Conservation (phyloP, 2,329 filamentous ascomycete species). For the Neonectria faginata region DNA sequence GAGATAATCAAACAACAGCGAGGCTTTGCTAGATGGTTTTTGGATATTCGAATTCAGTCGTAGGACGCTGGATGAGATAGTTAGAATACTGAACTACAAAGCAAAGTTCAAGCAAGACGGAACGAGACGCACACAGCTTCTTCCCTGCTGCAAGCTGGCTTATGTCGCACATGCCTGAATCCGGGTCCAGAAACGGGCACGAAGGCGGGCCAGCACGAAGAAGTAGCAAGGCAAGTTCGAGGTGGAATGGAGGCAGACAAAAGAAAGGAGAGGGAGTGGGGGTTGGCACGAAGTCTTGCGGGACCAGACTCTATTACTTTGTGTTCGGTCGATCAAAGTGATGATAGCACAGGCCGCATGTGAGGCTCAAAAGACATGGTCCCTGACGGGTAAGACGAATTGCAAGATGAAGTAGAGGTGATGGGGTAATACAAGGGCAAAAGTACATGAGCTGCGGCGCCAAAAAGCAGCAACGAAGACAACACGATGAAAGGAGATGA, state of each 20-base stretch:
- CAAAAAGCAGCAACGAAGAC: constrained; percentile 10
- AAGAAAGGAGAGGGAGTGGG: constrained; percentile 30
- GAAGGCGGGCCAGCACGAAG: constrained; percentile 22
- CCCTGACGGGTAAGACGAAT: constrained; percentile 12
- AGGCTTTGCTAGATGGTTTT: constrained; percentile 27
- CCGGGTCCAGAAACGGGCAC: constrained; percentile 29
- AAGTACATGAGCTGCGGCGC: constrained; percentile 21
- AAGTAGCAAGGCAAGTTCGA: constrained; percentile 4
- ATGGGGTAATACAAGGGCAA: constrained; percentile 9
- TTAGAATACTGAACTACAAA: constrained; percentile 29
- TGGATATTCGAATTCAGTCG: constrained; percentile 32
- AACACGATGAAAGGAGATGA: background rate
- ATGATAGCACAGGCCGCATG: constrained; percentile 14
- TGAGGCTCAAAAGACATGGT: constrained; percentile 8
- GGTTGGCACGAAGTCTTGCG: constrained; percentile 22
- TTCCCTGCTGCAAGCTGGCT: constrained; percentile 33
- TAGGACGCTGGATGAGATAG: constrained; percentile 32
- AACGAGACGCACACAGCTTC: constrained; percentile 39
- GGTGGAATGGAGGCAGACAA: constrained; percentile 24
- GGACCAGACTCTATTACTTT: constrained; percentile 24
- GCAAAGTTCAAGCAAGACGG: constrained; percentile 30
- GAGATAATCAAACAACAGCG: constrained; percentile 28
- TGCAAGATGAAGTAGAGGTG: constrained; percentile 16
- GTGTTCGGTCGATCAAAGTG: constrained; percentile 28
- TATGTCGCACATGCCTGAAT: constrained; percentile 41